These are phyloP conservation scores for Podaxis carcinomalis DNA, from an alignment of 768 basidiomycete species.

Conservation along the genomic window DNA sequence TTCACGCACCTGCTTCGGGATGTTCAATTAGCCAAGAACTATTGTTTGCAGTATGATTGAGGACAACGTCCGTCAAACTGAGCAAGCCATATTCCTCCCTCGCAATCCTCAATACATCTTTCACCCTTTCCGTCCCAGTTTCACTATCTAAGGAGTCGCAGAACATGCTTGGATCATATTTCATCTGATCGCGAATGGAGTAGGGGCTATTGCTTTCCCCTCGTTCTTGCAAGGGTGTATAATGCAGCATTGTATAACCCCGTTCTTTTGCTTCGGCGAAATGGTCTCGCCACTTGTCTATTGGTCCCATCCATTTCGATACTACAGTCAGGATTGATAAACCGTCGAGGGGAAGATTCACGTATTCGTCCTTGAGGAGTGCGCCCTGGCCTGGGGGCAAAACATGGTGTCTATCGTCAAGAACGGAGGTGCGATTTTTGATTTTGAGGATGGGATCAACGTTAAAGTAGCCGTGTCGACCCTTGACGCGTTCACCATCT, in stretches of 20 bases:
- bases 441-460: constrained; percentile 85
- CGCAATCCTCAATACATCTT: constrained; percentile 63
- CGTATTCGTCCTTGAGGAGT: constrained; percentile 43
- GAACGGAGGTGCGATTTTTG: constrained; percentile 70
- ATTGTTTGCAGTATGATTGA: constrained; percentile 97
- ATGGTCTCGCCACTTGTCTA: constrained; percentile 71
- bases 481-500: constrained; percentile 61
- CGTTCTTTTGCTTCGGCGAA: constrained; percentile 82
- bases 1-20: constrained; percentile 85
- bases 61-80: constrained; percentile 90
- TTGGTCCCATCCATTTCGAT: constrained; percentile 97
- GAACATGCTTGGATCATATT: constrained; percentile 78
- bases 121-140: constrained; percentile 53
- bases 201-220: constrained; percentile 91
- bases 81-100: constrained; percentile 85
- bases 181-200: constrained; percentile 84
- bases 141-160: constrained; percentile 32
- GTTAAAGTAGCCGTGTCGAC: constrained; percentile 93
- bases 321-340: constrained; percentile 86
- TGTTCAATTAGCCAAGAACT: constrained; percentile 89
- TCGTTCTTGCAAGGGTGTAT: constrained; percentile 89
- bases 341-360: constrained; percentile 82
- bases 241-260: constrained; percentile 98
- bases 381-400: constrained; percentile 52
- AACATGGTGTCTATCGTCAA: constrained; percentile 49